Conservation (phyloP, 768 basidiomycete genomes). For the Russula sp. region DNA sequence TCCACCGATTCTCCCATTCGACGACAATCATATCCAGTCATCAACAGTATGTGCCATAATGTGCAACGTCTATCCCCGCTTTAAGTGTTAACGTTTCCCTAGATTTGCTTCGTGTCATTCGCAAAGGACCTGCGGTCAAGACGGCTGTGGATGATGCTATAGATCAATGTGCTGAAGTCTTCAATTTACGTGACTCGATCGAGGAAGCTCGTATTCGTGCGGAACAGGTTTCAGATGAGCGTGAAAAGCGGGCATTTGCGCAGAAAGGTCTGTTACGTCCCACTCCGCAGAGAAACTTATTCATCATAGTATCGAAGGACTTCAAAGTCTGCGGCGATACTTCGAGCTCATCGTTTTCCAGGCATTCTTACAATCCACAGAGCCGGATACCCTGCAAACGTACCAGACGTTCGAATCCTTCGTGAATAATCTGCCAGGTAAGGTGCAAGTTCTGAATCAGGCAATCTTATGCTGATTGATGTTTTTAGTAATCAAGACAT, state of each 20-base stretch:
- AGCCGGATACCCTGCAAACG: slow-evolving; percentile 74
- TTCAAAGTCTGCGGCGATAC: slow-evolving; percentile 81
- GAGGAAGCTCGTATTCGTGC: slow-evolving; percentile 77
- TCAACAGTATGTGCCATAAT: slow-evolving; percentile 70
- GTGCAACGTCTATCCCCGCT: background rate
- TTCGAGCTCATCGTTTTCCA: slow-evolving; percentile 87
- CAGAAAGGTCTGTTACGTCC: slow-evolving; percentile 57
- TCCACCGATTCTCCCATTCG: slow-evolving; percentile 34
- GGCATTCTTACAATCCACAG: slow-evolving; percentile 77
- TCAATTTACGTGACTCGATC: slow-evolving; percentile 85
- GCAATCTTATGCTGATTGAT: background rate
- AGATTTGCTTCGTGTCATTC: slow-evolving; percentile 83
- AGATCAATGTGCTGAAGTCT: slow-evolving; percentile 77
- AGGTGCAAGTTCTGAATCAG: slow-evolving; percentile 43
- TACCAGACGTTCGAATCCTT: slow-evolving; percentile 79
- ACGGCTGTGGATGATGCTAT: slow-evolving; percentile 81
- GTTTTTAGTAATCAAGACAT: slow-evolving; percentile 82
- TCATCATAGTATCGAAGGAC: slow-evolving; percentile 42
- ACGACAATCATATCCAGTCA: slow-evolving; percentile 75
- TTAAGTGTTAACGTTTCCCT: slow-evolving; percentile 21
- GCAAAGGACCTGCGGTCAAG: slow-evolving; percentile 85
- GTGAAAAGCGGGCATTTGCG: slow-evolving; percentile 59
- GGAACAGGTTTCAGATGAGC: slow-evolving; percentile 72
- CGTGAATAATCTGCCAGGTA: slow-evolving; percentile 82
- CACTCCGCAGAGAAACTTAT: background rate